Base-by-base conservation (phyloP, 2,329 filamentous ascomycete genomes). In the Phialophora verrucosa region DNA sequence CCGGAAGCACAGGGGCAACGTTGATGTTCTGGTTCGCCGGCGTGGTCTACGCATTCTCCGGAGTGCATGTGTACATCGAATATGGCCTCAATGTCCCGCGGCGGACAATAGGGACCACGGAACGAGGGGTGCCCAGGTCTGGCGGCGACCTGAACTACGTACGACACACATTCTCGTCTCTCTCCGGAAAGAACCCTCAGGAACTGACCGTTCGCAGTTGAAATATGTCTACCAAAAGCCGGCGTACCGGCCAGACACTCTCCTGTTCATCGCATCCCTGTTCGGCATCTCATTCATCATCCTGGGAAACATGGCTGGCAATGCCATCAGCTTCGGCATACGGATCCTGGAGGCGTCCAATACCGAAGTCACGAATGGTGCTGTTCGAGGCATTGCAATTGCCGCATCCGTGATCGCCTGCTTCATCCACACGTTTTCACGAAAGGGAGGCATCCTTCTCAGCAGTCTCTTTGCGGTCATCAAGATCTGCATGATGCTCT, bases 381-480 rank as follows among this genome's bases (percentile, higher is more conserved):
- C 76, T 2, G 79, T 82, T 12, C 77, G 82, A 35, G 83, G 79
- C 3, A 79, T 86, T 47, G 84, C 84, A 0, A 76, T 86, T 29
- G 78, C 74, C 4, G 75, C 79, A 0, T 76, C 82, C 7, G 78
- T 78, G 0, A 69, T 80, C 11, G 79, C 81, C 2, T 83, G 83
- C 63, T 75, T 84, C 20, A 77, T 85, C 1, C 84, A 87, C 65
- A 78, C 74, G 2, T 72, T 76, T 31, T 85, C 82, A 51, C 76
- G 84, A 29, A 76, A 79, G 7, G 83, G 82, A 2, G 84, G 84
- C 1, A 84, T 86, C 51, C 72, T 77, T 25, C 70, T 86, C 27
- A 84, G 83, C 72, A 86, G 86, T 67, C 27, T 78, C n/a, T 75
- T 86, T 35, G 84, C 84, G 3, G 73, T 81, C 2, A 70, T 84